phyloP scores from a whole-genome alignment of 257 asterid genomes.

The Plantago major region DNA sequence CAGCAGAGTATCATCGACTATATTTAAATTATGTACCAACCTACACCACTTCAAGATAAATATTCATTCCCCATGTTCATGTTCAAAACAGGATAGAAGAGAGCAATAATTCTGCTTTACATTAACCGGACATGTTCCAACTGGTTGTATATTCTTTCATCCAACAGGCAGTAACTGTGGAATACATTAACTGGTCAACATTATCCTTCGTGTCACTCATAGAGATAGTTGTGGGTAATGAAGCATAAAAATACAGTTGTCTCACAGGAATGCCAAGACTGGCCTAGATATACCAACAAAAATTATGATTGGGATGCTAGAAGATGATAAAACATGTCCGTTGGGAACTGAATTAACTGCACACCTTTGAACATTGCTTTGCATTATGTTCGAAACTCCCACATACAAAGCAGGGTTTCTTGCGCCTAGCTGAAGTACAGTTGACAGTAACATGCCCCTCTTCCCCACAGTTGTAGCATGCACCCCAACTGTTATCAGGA shows the following conservation, averaged over 20 bases:
- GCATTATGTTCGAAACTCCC: constrained; percentile 86
- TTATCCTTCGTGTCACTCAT: too few species aligned
- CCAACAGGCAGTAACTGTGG: too few species aligned
- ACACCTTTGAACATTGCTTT: constrained; percentile 73
- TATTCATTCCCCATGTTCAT: neutral
- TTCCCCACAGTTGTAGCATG: constrained; percentile 97
- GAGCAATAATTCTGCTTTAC: too few species aligned
- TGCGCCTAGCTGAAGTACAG: constrained; percentile 79
- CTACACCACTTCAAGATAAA: too few species aligned
- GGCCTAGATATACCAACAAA: too few species aligned
- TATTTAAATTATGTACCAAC: neutral
- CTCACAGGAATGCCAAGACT: too few species aligned
- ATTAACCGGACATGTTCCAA: too few species aligned
- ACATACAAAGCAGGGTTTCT: constrained; percentile 93
- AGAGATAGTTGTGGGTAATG: too few species aligned
- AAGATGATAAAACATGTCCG: neutral
- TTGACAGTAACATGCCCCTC: constrained; percentile 76
- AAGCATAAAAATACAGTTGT: too few species aligned
- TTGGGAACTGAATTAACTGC: constrained; percentile 17
- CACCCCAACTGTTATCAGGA: constrained; percentile 84
- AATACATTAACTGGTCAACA: too few species aligned
- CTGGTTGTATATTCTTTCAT: too few species aligned
- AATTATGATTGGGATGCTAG: too few species aligned
- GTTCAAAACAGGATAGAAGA: neutral
- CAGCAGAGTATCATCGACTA: neutral